These are phyloP conservation scores for Cyberlindnera meyerae DNA, from an alignment of 805 yeast species.

Conservation along the genomic window DNA sequence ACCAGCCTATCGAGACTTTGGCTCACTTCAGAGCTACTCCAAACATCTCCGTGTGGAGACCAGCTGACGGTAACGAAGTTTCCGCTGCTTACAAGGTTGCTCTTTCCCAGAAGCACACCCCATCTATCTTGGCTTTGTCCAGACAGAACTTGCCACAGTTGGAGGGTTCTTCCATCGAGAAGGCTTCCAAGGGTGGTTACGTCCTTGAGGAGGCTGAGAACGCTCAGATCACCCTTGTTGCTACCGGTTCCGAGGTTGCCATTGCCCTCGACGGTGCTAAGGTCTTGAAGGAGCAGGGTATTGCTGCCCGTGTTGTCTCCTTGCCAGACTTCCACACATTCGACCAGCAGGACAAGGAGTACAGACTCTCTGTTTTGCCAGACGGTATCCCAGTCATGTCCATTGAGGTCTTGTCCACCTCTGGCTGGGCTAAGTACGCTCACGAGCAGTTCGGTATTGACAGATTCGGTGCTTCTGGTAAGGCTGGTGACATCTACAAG, in stretches of 20 bases:
- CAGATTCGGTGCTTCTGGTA: constrained; percentile 96
- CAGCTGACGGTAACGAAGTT: constrained; percentile 87
- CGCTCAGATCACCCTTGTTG: constrained; percentile 70
- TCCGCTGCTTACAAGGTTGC: constrained; percentile 78
- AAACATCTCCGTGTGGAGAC: constrained; percentile 83
- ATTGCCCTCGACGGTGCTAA: constrained; percentile 80
- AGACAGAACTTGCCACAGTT: constrained; percentile 92
- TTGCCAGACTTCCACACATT: constrained; percentile 91
- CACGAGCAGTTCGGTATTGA: constrained; percentile 95
- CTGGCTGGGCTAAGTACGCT: constrained; percentile 92
- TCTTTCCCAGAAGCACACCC: constrained; percentile 56
- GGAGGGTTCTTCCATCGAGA: constrained; percentile 86
- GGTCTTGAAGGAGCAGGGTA: constrained; percentile 56
- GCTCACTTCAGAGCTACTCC: constrained; percentile 85
- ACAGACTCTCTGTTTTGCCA: constrained; percentile 84
- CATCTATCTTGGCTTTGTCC: constrained; percentile 70
- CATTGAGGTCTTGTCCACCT: constrained; percentile 86
- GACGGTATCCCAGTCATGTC: constrained; percentile 91
- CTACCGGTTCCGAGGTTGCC: constrained; percentile 92
- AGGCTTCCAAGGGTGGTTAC: constrained; percentile 95
- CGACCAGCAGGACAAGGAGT: constrained; percentile 75
- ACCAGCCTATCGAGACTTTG: constrained; percentile 85
- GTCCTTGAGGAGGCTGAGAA: constrained; percentile 54
- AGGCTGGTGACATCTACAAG: constrained; percentile 77
- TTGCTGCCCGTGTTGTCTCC: constrained; percentile 80